Evolutionary conservation across 768 basidiomycete genomes (phyloP).

Genomic region (Mycena rebaudengoi): DNA sequence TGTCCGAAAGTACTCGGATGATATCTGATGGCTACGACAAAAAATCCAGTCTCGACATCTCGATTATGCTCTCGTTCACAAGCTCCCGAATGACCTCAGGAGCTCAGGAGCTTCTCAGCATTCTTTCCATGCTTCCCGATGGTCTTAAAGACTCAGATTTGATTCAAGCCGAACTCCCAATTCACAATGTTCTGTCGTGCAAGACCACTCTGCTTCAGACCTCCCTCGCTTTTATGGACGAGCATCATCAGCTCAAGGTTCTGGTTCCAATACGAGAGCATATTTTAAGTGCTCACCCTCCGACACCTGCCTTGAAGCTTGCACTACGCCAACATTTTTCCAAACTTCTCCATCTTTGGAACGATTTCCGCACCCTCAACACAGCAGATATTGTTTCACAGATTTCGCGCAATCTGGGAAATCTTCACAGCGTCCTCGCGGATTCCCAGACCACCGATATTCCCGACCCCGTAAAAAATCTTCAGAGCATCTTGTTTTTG

Average conservation of each 20-base stretch:
- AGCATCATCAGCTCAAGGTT: neutral
- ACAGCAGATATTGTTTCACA: neutral
- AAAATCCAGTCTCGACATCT: neutral
- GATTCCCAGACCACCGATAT: too few species aligned
- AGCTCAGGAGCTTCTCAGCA: neutral
- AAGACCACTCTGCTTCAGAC: neutral
- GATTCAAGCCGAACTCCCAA: neutral
- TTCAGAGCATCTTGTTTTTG: too few species aligned
- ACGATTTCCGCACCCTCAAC: neutral
- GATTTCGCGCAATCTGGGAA: neutral
- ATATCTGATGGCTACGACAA: conserved; percentile 13
- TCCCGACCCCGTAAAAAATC: too few species aligned
- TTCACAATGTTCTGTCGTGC: neutral
- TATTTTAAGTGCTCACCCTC: neutral
- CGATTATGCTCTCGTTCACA: neutral
- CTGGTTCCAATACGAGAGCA: conserved; percentile 6
- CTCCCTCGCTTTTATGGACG: neutral
- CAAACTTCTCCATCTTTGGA: neutral
- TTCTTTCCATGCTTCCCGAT: conserved; percentile 4
- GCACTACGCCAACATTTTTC: neutral
- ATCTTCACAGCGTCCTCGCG: neutral
- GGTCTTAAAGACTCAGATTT: conserved; percentile 4
- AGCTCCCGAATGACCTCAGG: neutral
- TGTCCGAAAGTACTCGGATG: neutral
- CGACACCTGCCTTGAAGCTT: neutral